Percentiles rank a stretch among this genome's conserved stretches.
phyloP scores from a whole-genome alignment of 1,139 yeast species.

The Torulaspora globosa region DNA sequence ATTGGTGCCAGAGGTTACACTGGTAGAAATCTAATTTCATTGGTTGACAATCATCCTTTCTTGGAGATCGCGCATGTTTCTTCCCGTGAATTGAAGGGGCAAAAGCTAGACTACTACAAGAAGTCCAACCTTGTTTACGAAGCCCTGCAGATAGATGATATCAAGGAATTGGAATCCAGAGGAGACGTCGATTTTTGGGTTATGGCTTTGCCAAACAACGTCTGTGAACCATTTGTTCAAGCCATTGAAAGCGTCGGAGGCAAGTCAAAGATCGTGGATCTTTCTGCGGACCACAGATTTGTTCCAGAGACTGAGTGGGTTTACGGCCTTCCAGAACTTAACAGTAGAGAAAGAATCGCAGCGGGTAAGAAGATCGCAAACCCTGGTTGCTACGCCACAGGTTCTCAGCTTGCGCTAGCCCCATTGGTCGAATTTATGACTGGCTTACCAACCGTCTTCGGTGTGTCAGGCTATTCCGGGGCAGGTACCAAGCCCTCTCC shows the following conservation, averaged over 20 bases:
- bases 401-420: conserved; percentile 88
- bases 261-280: conserved; percentile 77
- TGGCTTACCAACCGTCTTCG: conserved; percentile 81
- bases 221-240: conserved; percentile 93
- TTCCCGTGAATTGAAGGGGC: conserved; percentile 89
- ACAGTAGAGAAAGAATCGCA: conserved; percentile 60
- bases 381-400: conserved; percentile 99
- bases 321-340: conserved; percentile 85
- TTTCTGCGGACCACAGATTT: conserved; percentile 94
- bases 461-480: conserved; percentile 97
- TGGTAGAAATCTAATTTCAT: conserved; percentile 84
- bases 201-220: conserved; percentile 98
- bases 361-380: conserved; percentile 82
- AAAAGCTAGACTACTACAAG: conserved; percentile 79
- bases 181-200: conserved; percentile 94
- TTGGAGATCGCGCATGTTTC: conserved; percentile 89
- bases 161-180: conserved; percentile 66
- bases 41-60: conserved; percentile 83
- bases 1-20: conserved; percentile 99
- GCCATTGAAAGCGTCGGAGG: conserved; percentile 70
- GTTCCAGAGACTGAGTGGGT: conserved; percentile 84
- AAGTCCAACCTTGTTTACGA: conserved; percentile 76
- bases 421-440: conserved; percentile 64
- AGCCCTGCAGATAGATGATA: conserved; percentile 83
- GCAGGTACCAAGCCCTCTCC: conserved; percentile 99